Evolutionary conservation across 495 filamentous ascomycete species (phyloP).

Genomic region (Lasiosphaeria hispida): DNA sequence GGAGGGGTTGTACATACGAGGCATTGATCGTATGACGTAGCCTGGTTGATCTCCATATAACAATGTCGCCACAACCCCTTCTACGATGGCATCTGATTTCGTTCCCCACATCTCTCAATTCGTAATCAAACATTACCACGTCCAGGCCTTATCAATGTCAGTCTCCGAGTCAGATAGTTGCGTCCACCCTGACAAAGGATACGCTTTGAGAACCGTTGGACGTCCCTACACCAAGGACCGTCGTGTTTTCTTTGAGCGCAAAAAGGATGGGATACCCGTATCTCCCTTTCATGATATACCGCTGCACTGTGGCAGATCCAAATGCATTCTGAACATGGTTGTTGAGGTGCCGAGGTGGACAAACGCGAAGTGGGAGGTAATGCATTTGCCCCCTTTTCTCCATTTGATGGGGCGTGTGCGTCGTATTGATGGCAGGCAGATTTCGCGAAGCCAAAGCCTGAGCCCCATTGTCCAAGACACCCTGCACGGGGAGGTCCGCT

Average conservation of each 20-base stretch:
- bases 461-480: conserved; percentile 29
- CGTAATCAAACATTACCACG: no score
- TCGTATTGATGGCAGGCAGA: conserved; percentile 6
- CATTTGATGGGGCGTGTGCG: not conserved
- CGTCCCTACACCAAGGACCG: conserved; percentile 25
- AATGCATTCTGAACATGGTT: conserved; percentile 26
- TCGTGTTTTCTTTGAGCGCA: conserved; percentile 25
- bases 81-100: no score
- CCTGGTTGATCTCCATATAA: no score
- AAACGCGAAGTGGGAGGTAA: conserved; percentile 30
- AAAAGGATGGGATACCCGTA: conserved; percentile 18
- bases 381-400: not conserved
- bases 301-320: conserved; percentile 8
- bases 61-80: no score
- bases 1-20: no score
- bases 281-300: conserved; percentile 34
- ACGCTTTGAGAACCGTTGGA: conserved; percentile 15
- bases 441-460: conserved; percentile 19
- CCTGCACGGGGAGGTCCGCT: conserved; percentile 13
- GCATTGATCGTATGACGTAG: no score
- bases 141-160: no score
- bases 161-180: no score
- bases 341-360: conserved; percentile 33
- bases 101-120: no score
- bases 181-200: conserved; percentile 1